phyloP scores from a whole-genome alignment of 768 basidiomycete species.

The Psilocybe sp. region DNA sequence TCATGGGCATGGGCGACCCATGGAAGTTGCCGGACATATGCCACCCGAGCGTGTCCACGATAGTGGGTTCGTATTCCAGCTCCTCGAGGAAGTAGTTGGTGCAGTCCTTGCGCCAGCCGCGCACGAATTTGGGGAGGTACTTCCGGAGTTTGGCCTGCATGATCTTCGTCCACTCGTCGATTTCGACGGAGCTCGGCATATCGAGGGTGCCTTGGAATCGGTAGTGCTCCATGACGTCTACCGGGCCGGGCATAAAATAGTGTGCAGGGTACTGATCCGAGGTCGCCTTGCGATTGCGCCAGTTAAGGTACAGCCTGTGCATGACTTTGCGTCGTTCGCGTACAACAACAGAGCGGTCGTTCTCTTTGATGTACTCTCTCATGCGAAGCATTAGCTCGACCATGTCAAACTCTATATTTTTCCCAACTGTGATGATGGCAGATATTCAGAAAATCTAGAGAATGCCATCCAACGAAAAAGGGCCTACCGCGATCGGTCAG shows the following conservation, averaged over 20 bases:
- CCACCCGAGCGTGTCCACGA: neutral
- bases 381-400: constrained; percentile 10
- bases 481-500: constrained; percentile 1
- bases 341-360: constrained; percentile 17
- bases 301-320: constrained; percentile 19
- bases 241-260: constrained; percentile 20
- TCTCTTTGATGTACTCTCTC: constrained; percentile 13
- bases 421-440: constrained; percentile 23
- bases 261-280: constrained; percentile 9
- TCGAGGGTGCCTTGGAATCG: constrained; percentile 14
- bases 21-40: neutral
- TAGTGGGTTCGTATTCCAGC: constrained; percentile 1
- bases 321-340: constrained; percentile 16
- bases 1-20: neutral
- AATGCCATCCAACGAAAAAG: neutral
- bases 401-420: constrained; percentile 27
- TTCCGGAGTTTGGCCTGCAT: neutral
- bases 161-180: neutral
- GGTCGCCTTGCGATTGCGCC: constrained; percentile 10
- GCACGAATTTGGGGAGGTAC: neutral
- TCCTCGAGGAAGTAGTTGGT: no score
- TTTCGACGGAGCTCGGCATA: neutral
- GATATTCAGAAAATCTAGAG: constrained; percentile 15
- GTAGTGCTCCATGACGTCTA: constrained; percentile 20
- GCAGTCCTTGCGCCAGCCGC: no score